These are phyloP conservation scores for Paecilomyces formosus DNA, from an alignment of 2,329 filamentous ascomycete species.

Conservation along the genomic window DNA sequence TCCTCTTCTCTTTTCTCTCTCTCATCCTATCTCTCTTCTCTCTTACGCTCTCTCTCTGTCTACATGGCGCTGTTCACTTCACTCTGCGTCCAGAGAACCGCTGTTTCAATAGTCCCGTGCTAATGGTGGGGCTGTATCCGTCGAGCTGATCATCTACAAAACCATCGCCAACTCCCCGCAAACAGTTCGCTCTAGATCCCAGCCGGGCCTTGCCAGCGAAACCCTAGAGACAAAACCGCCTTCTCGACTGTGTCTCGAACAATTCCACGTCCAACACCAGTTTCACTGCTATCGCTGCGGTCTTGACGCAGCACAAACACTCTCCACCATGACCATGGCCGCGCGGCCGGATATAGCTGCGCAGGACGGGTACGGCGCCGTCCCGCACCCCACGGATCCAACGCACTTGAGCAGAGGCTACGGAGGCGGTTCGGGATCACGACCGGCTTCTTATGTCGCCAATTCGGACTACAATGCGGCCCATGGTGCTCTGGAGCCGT, in stretches of 20 bases:
- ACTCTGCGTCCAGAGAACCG: not conserved
- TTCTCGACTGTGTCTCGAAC: not conserved
- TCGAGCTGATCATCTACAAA: constrained; percentile 1
- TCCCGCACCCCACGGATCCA: constrained; percentile 21
- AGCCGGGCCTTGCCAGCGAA: constrained; percentile 23
- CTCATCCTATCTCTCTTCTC: not conserved
- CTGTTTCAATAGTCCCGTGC: not conserved
- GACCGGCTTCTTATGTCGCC: constrained; percentile 33
- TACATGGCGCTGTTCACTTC: constrained; percentile 2
- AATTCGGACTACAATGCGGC: constrained; percentile 27
- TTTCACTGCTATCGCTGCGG: constrained; percentile 3
- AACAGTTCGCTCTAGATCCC: constrained; percentile 17
- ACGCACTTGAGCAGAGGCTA: constrained; percentile 24
- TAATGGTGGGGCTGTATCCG: not conserved
- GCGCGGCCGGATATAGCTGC: constrained; percentile 31
- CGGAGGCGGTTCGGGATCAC: constrained; percentile 24
- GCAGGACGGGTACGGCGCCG: constrained; percentile 29
- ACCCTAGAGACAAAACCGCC: constrained; percentile 1
- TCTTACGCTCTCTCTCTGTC: constrained; percentile 1
- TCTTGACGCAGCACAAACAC: constrained; percentile 1
- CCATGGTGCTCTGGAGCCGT: constrained; percentile 24
- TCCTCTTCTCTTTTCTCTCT: not conserved
- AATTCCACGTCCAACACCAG: not conserved
- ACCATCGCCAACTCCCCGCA: constrained; percentile 15
- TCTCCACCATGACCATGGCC: constrained; percentile 27